Percentiles rank a stretch among this genome's conserved stretches.
Conservation (phyloP, 805 yeast genomes). For the Metschnikowia baotianmanensis region DNA sequence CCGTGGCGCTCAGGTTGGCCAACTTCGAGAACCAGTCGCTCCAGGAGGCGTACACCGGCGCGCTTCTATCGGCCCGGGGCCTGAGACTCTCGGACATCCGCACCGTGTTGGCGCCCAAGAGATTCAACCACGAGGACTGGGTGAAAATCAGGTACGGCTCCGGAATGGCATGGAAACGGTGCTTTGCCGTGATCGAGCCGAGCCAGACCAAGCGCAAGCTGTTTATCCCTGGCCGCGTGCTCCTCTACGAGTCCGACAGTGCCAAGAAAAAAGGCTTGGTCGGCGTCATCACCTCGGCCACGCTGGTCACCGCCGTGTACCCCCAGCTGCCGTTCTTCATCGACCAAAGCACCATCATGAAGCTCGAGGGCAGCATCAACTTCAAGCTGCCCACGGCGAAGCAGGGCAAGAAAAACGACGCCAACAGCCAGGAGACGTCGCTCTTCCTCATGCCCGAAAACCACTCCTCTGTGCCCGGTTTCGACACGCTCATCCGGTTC, state of each 20-base stretch:
- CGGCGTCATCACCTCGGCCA: conserved; percentile 73
- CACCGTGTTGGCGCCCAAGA: conserved; percentile 78
- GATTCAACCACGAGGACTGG: conserved; percentile 91
- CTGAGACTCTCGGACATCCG: conserved; percentile 82
- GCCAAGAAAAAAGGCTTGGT: conserved; percentile 66
- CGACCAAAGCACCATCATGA: conserved; percentile 84
- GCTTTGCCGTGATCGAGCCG: conserved; percentile 86
- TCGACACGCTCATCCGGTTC: conserved; percentile 46
- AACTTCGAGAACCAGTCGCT: conserved; percentile 76
- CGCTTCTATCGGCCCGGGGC: conserved; percentile 88
- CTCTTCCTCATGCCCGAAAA: conserved; percentile 45
- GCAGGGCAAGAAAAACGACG: conserved; percentile 25
- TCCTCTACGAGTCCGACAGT: conserved; percentile 82
- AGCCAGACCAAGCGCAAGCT: conserved; percentile 48
- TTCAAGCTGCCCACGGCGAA: conserved; percentile 47
- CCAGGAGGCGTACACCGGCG: conserved; percentile 97
- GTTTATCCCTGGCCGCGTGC: conserved; percentile 60
- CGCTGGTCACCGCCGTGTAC: conserved; percentile 83
- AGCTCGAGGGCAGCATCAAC: conserved; percentile 77
- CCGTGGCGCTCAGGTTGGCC: conserved; percentile 76
- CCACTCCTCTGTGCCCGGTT: conserved; percentile 47
- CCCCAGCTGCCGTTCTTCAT: conserved; percentile 81
- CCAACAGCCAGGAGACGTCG: conserved; percentile 40
- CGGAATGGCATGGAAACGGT: conserved; percentile 97
- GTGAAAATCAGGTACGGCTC: conserved; percentile 91